A percentile compares a stretch with the other conserved stretches of the same genome.
Evolutionary conservation across 192 early-diverging fungal species (phyloP).

Genomic region (Chytriomyces sp.): DNA sequence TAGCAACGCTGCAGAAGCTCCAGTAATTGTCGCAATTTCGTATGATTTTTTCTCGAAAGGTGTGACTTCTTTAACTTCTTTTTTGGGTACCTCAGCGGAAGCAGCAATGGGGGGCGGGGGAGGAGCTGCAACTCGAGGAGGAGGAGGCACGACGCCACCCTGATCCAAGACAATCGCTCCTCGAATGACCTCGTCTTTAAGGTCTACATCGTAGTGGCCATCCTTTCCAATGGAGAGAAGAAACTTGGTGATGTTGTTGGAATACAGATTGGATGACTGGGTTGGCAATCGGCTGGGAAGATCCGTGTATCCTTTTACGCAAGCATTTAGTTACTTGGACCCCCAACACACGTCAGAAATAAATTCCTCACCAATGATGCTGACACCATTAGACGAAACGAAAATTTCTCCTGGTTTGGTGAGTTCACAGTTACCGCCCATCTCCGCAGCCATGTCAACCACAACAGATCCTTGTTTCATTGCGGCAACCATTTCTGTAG

Average conservation of each 20-base stretch:
- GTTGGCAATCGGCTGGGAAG: slow-evolving; percentile 43
- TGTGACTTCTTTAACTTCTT: slow-evolving; percentile 33
- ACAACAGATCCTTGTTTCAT: slow-evolving; percentile 49
- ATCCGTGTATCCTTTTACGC: slow-evolving; percentile 40
- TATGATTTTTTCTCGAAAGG: slow-evolving; percentile 35
- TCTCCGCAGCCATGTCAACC: slow-evolving; percentile 47
- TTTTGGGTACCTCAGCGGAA: background rate
- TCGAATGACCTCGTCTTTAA: slow-evolving; percentile 42
- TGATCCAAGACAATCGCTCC: slow-evolving; percentile 39
- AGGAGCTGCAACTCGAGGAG: slow-evolving; percentile 30
- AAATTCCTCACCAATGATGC: slow-evolving; percentile 32
- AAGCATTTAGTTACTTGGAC: background rate
- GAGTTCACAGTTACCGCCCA: slow-evolving; percentile 45
- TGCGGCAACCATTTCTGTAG: slow-evolving; percentile 35
- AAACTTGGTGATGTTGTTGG: slow-evolving; percentile 51
- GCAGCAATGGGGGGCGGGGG: slow-evolving; percentile 19
- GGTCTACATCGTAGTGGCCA: slow-evolving; percentile 31
- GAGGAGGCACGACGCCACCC: slow-evolving; percentile 24
- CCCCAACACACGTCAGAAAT: background rate
- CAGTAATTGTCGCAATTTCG: slow-evolving; percentile 36
- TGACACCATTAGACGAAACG: slow-evolving; percentile 41
- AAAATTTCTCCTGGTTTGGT: slow-evolving; percentile 42
- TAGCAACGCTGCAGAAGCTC: slow-evolving; percentile 21
- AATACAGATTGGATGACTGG: slow-evolving; percentile 48
- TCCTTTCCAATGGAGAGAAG: slow-evolving; percentile 38